Percentiles rank a stretch among this genome's conserved stretches.
Conservation (phyloP, 2,329 filamentous ascomycete genomes). For the Fusarium burgessii region DNA sequence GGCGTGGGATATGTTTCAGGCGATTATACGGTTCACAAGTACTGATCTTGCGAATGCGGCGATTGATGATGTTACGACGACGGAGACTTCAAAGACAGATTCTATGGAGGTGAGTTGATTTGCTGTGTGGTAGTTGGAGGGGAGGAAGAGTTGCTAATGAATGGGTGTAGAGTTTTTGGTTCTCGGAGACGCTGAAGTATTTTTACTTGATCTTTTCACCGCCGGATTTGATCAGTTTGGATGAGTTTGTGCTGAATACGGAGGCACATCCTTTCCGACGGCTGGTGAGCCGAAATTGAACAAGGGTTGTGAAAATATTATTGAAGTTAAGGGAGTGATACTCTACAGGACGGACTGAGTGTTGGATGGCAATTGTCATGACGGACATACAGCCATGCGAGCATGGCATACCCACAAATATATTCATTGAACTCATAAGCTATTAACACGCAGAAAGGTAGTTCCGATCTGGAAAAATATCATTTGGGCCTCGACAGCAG, state of each 20-base stretch:
- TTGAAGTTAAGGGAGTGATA: neutral
- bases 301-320: too few relatives aligned
- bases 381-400: too few relatives aligned
- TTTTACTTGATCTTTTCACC: constrained; percentile 79
- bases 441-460: too few relatives aligned
- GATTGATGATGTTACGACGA: constrained; percentile 57
- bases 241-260: constrained; percentile 73
- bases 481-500: too few relatives aligned
- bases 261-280: constrained; percentile 60
- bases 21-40: constrained; percentile 59
- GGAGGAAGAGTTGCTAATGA: neutral
- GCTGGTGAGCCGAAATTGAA: neutral
- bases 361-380: too few relatives aligned
- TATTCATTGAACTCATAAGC: too few relatives aligned
- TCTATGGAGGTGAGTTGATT: constrained; percentile 67
- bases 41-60: constrained; percentile 63
- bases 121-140: neutral
- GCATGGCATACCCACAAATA: too few relatives aligned
- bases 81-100: constrained; percentile 59
- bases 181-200: constrained; percentile 80
- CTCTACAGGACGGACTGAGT: neutral
- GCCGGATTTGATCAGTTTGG: constrained; percentile 71
- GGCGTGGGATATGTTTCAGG: constrained; percentile 66
- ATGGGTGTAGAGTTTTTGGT: constrained; percentile 72
- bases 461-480: too few relatives aligned